phyloP scores from a whole-genome alignment of 257 asterid genomes.

The Solanum pinnatisectum region DNA sequence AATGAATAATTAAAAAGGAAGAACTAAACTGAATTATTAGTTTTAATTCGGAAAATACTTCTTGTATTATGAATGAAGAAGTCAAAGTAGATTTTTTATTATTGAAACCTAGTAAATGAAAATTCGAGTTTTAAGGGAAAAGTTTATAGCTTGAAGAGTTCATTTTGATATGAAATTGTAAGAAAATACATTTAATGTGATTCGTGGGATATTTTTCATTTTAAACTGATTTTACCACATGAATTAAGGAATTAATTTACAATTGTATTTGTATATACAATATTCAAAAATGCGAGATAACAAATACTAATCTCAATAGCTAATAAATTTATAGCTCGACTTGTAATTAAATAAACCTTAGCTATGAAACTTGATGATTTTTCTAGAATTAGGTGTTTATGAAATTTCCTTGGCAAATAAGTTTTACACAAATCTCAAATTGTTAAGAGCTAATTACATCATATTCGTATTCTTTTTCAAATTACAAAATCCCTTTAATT shows the following conservation, averaged over 20 bases:
- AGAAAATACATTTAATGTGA: neutral
- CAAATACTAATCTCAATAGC: neutral
- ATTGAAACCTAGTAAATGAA: neutral
- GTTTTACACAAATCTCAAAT: neutral
- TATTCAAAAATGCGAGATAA: no score
- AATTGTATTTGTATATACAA: neutral
- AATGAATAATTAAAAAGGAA: neutral
- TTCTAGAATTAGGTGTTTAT: no score
- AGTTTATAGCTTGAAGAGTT: neutral
- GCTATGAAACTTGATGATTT: neutral
- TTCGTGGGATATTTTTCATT: neutral
- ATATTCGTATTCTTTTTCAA: no score
- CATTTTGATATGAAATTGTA: neutral
- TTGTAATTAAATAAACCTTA: neutral
- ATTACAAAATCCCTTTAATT: neutral
- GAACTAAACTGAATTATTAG: no score
- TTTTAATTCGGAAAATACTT: no score
- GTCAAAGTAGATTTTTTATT: neutral
- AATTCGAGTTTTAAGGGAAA: no score
- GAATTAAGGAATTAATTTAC: neutral
- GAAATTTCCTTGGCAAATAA: no score
- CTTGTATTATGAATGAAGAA: neutral
- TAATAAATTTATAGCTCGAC: neutral
- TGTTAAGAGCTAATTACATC: no score
- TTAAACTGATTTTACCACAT: neutral